Evolutionary conservation across 176 grass and related monocot genomes (phyloP), one percentile per base, ranked within the genome.

Genomic region (Avena atlantica): DNA sequence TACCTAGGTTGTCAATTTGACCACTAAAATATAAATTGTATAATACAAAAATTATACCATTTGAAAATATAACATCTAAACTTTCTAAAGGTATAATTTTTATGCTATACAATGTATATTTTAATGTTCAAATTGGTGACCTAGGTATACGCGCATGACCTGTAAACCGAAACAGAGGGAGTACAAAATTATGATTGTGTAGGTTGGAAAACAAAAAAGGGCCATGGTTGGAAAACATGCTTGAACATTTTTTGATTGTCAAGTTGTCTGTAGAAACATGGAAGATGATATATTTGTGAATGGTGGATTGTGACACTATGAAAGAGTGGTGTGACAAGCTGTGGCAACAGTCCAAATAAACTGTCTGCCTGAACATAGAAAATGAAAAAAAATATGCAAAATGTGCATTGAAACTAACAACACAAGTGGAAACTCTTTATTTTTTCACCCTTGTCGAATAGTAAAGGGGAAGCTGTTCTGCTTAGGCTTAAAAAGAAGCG

Each of bases 361-460:
- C 49, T 58, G 48, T 53, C 12, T 74, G 74, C 73, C 23, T 15
- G 55, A 27, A 76, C 8, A 82, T 27, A 37, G n/a, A 16, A 25
- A 64, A 24, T 3, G 49, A 56, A n/a, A 58, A 64, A 49, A 11
- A 42, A 55, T 34, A 42, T 42, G 7, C 64, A 29, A 63, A 79
- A 17, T 50, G 9, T 59, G 24, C 10, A 21, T n/a, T 65, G 40
- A 56, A 67, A 57, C 48, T 37, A 50, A 70, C 53, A 57, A 24
- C 7, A 4, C 19, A 83, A 82, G 12, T 20, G 36, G 9, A 19
- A 21, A 6, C 2, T 48, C 59, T 71, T 76, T 31, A 58, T 42
- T 79, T 82, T 88, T 3, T 29, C 50, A 78, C 19, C 70, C 2
- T 37, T 84, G 12, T 23, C 77, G 36, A 78, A 78, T 45, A 88